Evolutionary conservation across 208 protist species (phyloP).

Genomic region (Crithidia fasciculata): DNA sequence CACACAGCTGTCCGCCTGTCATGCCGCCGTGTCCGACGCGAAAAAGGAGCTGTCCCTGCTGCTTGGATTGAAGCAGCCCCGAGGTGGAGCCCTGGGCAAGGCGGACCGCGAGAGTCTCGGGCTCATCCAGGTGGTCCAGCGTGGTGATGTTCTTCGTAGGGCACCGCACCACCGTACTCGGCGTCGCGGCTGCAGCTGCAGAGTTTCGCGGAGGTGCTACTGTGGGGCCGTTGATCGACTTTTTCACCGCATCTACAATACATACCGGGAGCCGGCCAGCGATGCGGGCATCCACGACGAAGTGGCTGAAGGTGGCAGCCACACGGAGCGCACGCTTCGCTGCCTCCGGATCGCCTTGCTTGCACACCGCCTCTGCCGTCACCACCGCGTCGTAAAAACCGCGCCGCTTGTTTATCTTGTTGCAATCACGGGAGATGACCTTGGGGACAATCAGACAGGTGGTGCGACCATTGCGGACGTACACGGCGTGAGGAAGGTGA

Average conservation of each 20-base stretch:
- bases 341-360: constrained; percentile 63
- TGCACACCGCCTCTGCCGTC: constrained; percentile 85
- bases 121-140: constrained; percentile 65
- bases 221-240: not conserved
- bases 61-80: constrained; percentile 37
- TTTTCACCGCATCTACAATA: constrained; percentile 46
- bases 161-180: constrained; percentile 16
- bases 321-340: constrained; percentile 64
- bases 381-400: constrained; percentile 88
- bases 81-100: constrained; percentile 69
- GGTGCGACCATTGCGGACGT: constrained; percentile 62
- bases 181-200: not conserved
- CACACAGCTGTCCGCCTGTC: constrained; percentile 84
- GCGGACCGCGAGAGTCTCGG: constrained; percentile 56
- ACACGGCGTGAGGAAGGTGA: constrained; percentile 66
- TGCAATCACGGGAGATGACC: constrained; percentile 68
- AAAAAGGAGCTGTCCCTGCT: constrained; percentile 62
- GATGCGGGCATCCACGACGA: constrained; percentile 82
- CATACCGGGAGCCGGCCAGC: constrained; percentile 59
- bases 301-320: constrained; percentile 77
- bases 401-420: constrained; percentile 88
- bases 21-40: constrained; percentile 87
- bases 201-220: not conserved
- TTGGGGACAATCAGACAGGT: constrained; percentile 86
- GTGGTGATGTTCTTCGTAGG: constrained; percentile 54